phyloP scores from a whole-genome alignment of 805 yeast species.

The Cyberlindnera nakhonratchasimensis region DNA sequence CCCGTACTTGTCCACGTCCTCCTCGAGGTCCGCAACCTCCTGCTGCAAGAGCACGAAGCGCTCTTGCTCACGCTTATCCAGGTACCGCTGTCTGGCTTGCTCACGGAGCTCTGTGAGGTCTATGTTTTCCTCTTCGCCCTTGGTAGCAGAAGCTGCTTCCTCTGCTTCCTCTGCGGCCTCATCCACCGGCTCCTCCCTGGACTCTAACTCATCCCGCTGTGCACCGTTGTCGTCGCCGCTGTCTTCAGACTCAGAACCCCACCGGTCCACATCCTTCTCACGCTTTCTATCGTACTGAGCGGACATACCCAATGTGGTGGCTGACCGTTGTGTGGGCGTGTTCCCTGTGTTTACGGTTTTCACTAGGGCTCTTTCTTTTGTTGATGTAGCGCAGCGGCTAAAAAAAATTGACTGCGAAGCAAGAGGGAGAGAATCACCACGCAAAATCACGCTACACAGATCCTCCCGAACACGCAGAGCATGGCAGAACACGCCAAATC shows the following conservation, averaged over 20 bases:
- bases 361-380: not conserved
- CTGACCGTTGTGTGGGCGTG: not conserved
- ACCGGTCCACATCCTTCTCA: constrained; percentile 16
- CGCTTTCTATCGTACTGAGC: constrained; percentile 12
- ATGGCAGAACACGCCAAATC: not conserved
- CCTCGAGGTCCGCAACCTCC: constrained; percentile 48
- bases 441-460: too few species aligned
- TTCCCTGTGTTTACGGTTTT: not conserved
- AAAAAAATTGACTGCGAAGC: too few species aligned
- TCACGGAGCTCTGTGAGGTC: constrained; percentile 35
- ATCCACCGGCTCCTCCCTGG: not conserved
- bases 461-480: too few species aligned
- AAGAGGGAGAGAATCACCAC: too few species aligned
- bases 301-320: not conserved
- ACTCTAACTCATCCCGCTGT: not conserved
- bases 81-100: constrained; percentile 47
- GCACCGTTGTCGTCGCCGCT: constrained; percentile 5
- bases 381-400: not conserved
- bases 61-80: constrained; percentile 46
- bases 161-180: not conserved
- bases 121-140: constrained; percentile 2
- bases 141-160: too few species aligned
- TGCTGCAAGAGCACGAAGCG: constrained; percentile 39
- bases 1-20: constrained; percentile 47
- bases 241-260: constrained; percentile 24